Conservation (phyloP, 768 basidiomycete genomes). For the Suillus subluteus region DNA sequence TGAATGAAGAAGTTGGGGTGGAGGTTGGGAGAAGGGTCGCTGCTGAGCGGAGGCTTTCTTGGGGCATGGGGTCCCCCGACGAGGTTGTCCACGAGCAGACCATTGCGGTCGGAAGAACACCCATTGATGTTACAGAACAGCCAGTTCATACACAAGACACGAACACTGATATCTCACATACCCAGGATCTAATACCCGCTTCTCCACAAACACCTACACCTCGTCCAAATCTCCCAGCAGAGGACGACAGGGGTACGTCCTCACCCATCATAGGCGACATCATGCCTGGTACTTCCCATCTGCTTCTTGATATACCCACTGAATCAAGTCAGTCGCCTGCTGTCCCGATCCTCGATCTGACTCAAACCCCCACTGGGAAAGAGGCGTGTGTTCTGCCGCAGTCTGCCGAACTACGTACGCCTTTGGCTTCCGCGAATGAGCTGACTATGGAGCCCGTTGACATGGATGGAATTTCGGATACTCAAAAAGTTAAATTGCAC, state of each 20-base stretch:
- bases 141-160: neutral
- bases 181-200: neutral
- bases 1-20: conserved; percentile 60
- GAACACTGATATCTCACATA: neutral
- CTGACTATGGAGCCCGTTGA: neutral
- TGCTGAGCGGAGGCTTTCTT: conserved; percentile 16
- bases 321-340: neutral
- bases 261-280: neutral
- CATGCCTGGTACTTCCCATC: neutral
- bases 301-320: neutral
- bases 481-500: neutral
- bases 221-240: neutral
- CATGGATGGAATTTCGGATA: neutral
- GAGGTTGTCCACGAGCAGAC: neutral
- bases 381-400: neutral
- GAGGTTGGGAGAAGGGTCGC: conserved; percentile 57
- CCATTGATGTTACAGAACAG: neutral
- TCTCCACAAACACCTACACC: neutral
- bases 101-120: neutral
- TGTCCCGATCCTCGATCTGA: neutral
- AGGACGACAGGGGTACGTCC: neutral
- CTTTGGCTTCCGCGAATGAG: neutral
- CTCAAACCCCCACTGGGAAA: neutral
- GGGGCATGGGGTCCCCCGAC: neutral
- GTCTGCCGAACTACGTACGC: neutral